Evolutionary conservation across 1,284 basidiomycete species (phyloP).

Genomic region (Inonotus obliquus): DNA sequence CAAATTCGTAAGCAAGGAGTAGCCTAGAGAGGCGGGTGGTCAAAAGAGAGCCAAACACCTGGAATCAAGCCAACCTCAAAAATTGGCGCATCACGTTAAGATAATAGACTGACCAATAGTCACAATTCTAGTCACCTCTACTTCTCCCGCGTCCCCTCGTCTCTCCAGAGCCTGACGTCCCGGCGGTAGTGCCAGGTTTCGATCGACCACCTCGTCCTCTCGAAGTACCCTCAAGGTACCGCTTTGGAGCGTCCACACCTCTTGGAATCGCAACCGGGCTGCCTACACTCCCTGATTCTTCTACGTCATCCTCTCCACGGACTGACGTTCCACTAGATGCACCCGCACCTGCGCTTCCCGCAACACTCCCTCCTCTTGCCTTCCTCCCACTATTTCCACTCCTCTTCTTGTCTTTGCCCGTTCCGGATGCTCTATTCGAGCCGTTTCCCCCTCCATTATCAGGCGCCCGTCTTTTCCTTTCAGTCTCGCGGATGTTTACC

Average conservation of each 20-base stretch:
- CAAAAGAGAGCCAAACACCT: too few relatives aligned
- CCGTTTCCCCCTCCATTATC: not conserved
- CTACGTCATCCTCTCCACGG: not conserved
- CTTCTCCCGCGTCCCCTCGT: not conserved
- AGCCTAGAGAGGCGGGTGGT: too few relatives aligned
- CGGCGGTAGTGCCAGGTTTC: not conserved
- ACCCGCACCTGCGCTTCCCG: not conserved
- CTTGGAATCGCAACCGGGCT: not conserved
- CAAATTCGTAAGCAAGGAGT: too few relatives aligned
- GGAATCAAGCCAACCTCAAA: too few relatives aligned
- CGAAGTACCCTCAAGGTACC: constrained; percentile 12
- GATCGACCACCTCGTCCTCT: not conserved
- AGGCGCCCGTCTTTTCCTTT: constrained; percentile 46
- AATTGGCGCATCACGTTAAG: too few relatives aligned
- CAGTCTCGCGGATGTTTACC: constrained; percentile 65
- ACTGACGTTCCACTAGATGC: not conserved
- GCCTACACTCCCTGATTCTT: not conserved
- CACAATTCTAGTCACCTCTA: not conserved
- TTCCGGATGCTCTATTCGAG: not conserved
- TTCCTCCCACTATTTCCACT: constrained; percentile 49
- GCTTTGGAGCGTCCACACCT: constrained; percentile 15
- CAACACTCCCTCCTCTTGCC: constrained; percentile 51
- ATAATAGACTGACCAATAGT: not conserved
- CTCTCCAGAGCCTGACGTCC: not conserved
- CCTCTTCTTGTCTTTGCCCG: not conserved